Base-by-base conservation (phyloP, 2,329 filamentous ascomycete species). In the Bretziella fagacearum region DNA sequence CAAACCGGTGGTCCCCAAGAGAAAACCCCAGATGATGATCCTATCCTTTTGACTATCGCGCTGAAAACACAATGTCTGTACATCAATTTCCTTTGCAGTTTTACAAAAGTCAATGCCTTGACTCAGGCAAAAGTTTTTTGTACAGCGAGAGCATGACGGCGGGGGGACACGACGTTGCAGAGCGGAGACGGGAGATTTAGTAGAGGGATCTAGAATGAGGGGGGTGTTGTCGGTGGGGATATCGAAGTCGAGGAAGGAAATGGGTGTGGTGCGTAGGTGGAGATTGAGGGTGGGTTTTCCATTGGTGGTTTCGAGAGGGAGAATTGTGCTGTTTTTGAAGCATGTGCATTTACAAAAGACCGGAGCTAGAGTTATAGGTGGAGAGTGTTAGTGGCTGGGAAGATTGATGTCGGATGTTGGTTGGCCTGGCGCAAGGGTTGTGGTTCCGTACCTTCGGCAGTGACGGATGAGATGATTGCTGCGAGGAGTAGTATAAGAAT, bases 271-370 rank as follows among this genome's bases (percentile, higher is more conserved):
- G 55, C 50, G 2, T 51, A 49, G 6, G 53, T 36, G 6, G 46
- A 26, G 35, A 13, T 50, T 41, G 27, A 49, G 20, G 44, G 53
- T 29, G 54, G 50, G 45, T 51, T 53, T 44, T 56, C 54, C 50
- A 49, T 55, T 52, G 53, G 58, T 50, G 52, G 58, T 52, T 51
- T 58, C 71, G 7, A 79, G 67, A 11, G 71, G 67, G 56, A 80
- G 77, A 56, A 80, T 77, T 53, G 74, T 79, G 66, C 72, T 77
- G 64, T 80, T 79, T 55, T 73, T 74, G 64, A 77, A 77, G 63
- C 76, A 80, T 54, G 74, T 79, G 63, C 76, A 80, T 67, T 80
- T 80, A 67, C 76, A 80, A 59, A 79, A 80, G 2, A 71, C 74
- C 36, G 73, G 69, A 26, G 70, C 74, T 79, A 55, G 25, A 46